A percentile compares a stretch with the other conserved stretches of the same genome.
phyloP scores from a whole-genome alignment of 129 eudicot genomes.

The Helianthus annuus region HanXRQr2.0-SUNRISE NC_035447.2:58012637-58013136 shows the following conservation, averaged over 20 bases:
- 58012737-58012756: slow-evolving; percentile 2
- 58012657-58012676: slow-evolving; percentile 63
- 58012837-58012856: slow-evolving; percentile 1
- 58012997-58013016: slow-evolving; percentile 15
- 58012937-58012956: slow-evolving; percentile 98
- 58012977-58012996: slow-evolving; percentile 95
- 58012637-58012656: slow-evolving; percentile 98
- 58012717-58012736: slow-evolving; percentile 8
- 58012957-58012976: slow-evolving; percentile 98
- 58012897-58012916: background rate
- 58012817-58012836: slow-evolving; percentile 69
- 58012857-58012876: background rate
- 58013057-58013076: slow-evolving; percentile 73
- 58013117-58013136: slow-evolving; percentile 96
- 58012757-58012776: slow-evolving; percentile 94
- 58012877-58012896: background rate
- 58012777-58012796: slow-evolving; percentile 94
- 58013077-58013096: slow-evolving; percentile 81
- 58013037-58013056: slow-evolving; percentile 13
- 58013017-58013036: background rate
- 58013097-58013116: slow-evolving; percentile 96
- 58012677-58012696: slow-evolving; percentile 1
- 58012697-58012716: slow-evolving; percentile 1
- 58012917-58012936: slow-evolving; percentile 1
- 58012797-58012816: slow-evolving; percentile 98